Base-by-base conservation (phyloP, 805 yeast genomes). In the Starmera dryadoides region DNA sequence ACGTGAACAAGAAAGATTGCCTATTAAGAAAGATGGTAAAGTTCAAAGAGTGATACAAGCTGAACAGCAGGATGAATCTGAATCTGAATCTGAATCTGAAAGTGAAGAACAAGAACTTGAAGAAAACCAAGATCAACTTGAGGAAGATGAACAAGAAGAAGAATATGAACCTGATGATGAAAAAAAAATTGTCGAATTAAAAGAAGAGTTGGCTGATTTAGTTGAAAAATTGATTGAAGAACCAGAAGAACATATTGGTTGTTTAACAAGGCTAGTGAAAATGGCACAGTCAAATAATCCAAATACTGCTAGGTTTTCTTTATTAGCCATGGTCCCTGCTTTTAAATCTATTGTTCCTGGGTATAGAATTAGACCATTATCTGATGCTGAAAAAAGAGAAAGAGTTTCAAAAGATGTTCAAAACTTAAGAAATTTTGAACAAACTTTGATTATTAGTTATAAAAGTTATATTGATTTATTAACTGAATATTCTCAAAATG, bases 311-410 rank as follows among this genome's bases (percentile, higher is more conserved):
- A 83, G 84, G 59, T 67, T 88, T 39, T 74, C 96, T 1, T 64
- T 88, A 43, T 64, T 87, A 45, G 81, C 98, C 0, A 69, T 89
- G 43, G 81, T 87, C 3, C 86, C 94, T 0, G 85, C 87, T 4
- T 86, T 86, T 69, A 86, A 86, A 50, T 74, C 82, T 40, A 74
- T 93, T 35, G 79, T 93, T 2, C 98, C 98, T 2, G 81, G 93
- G 7, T 91, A 91, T 60, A 75, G 80, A 43, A 87, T 91, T 38
- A 72, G 96, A 56, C 83, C 94, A 2, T 67, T 93, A 38, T 71
- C 87, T 2, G 97, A 87, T 15, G 61, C 75, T 0, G 98, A 91
- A 59, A 78, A 77, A 58, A 73, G 76, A 44, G 96, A 87, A 52
- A 86, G 79, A 50, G 95, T 87, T 4, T 67, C 89, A 12, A 85